Percentiles rank a stretch among this genome's conserved stretches.
Conservation (phyloP, 1,139 yeast species). For the Geotrichum fermentans region DNA sequence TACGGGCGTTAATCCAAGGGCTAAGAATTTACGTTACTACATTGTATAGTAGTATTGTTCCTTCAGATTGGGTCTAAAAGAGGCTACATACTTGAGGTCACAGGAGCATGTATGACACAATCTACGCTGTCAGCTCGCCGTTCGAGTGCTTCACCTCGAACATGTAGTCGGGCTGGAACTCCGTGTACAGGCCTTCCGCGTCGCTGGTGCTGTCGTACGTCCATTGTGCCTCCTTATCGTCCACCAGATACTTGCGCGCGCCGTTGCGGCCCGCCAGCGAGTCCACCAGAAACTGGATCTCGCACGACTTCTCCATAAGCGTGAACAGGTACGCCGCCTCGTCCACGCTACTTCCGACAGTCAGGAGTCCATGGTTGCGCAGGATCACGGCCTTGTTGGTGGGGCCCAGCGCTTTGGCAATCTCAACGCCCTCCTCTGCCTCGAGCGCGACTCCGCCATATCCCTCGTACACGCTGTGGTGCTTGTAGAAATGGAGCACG, state of each 20-base stretch:
- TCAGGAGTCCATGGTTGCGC: constrained; percentile 73
- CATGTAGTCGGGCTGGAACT: constrained; percentile 64
- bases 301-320: constrained; percentile 63
- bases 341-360: constrained; percentile 73
- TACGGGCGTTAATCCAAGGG: too few species aligned
- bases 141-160: constrained; percentile 38
- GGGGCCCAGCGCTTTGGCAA: constrained; percentile 62
- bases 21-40: too few species aligned
- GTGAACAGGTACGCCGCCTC: constrained; percentile 76
- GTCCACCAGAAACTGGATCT: constrained; percentile 66
- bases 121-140: too few species aligned
- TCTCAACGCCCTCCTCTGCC: constrained; percentile 61
- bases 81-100: too few species aligned
- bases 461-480: constrained; percentile 59
- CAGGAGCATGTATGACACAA: too few species aligned
- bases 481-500: constrained; percentile 60
- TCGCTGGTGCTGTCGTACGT: constrained; percentile 59
- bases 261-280: constrained; percentile 41
- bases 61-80: too few species aligned
- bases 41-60: too few species aligned
- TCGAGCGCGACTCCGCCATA: constrained; percentile 82
- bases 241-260: constrained; percentile 40
- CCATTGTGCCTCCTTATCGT: constrained; percentile 67
- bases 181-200: constrained; percentile 64
- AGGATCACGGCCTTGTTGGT: constrained; percentile 59